These are phyloP conservation scores for Boletus semigastroideus DNA, from an alignment of 1,284 basidiomycete species.

Conservation along the genomic window DNA sequence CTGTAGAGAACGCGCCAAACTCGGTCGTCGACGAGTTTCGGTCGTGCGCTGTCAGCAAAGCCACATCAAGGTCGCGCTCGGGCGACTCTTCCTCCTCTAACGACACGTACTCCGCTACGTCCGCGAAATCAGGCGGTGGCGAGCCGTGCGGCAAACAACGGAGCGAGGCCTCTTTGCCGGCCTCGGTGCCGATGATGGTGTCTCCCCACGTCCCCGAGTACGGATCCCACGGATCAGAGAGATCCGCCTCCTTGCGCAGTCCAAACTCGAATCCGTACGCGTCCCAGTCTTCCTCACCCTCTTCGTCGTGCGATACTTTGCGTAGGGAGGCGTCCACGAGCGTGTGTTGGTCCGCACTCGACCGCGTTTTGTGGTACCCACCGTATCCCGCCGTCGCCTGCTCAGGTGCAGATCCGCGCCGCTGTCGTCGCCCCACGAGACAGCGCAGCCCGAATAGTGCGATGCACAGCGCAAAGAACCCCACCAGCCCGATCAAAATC, in stretches of 20 bases:
- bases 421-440: conserved; percentile 39
- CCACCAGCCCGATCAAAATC: conserved; percentile 55
- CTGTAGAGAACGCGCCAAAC: conserved; percentile 20
- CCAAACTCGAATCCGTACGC: conserved; percentile 26
- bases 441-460: conserved; percentile 54
- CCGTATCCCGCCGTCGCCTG: background rate
- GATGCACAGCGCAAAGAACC: conserved; percentile 56
- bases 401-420: too few species aligned
- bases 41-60: conserved; percentile 37
- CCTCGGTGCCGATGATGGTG: conserved; percentile 33
- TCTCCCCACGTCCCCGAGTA: conserved; percentile 23
- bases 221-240: conserved; percentile 27
- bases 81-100: too few species aligned
- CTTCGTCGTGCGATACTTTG: conserved; percentile 32
- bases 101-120: conserved; percentile 9
- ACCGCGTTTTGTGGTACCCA: conserved; percentile 25
- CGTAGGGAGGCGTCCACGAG: conserved; percentile 30
- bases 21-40: conserved; percentile 24
- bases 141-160: conserved; percentile 11
- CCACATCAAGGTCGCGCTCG: conserved; percentile 20
- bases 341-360: conserved; percentile 25
- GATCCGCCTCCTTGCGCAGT: conserved; percentile 6
- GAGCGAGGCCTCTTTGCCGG: conserved; percentile 14
- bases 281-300: background rate
- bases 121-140: conserved; percentile 1